Percentiles rank a stretch among this genome's conserved stretches.
Evolutionary conservation across 768 basidiomycete species (phyloP).

Genomic region (Coprinellus aureogranulatus): DNA sequence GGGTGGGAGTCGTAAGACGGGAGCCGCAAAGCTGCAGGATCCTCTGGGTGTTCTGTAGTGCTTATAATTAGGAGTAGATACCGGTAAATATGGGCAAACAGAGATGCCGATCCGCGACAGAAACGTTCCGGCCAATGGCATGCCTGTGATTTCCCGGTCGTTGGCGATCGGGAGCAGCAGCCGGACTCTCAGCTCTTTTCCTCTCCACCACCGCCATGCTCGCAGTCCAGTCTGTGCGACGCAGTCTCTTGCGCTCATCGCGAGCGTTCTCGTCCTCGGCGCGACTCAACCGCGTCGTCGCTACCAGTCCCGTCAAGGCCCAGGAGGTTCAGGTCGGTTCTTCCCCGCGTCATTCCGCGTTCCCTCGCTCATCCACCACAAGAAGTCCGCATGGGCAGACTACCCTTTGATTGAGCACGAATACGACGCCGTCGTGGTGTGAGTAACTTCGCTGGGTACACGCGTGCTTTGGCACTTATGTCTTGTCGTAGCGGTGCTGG

Average conservation of each 20-base stretch:
- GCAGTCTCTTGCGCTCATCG: constrained; percentile 45
- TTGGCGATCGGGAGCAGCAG: constrained; percentile 23
- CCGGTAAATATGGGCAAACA: no score
- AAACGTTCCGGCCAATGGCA: constrained; percentile 37
- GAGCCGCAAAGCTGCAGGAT: constrained; percentile 32
- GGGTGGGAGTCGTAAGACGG: constrained; percentile 25
- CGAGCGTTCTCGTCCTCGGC: constrained; percentile 69
- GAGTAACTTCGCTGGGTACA: constrained; percentile 36
- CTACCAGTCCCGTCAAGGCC: constrained; percentile 74
- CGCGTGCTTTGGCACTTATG: constrained; percentile 9
- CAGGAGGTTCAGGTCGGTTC: constrained; percentile 71
- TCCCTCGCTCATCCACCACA: constrained; percentile 15
- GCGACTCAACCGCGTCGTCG: constrained; percentile 57
- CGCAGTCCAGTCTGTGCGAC: constrained; percentile 60
- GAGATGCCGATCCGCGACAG: no score
- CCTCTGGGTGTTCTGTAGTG: constrained; percentile 36
- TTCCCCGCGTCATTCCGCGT: constrained; percentile 13
- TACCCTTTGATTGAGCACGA: constrained; percentile 98
- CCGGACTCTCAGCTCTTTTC: constrained; percentile 16
- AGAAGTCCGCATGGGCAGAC: constrained; percentile 81
- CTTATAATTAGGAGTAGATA: constrained; percentile 9
- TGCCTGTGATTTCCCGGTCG: constrained; percentile 40
- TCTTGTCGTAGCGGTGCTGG: constrained; percentile 75
- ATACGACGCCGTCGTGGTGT: constrained; percentile 99
- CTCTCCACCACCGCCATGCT: constrained; percentile 48